Conservation (phyloP, 2,329 filamentous ascomycete genomes). For the Alternaria viburni region DNA sequence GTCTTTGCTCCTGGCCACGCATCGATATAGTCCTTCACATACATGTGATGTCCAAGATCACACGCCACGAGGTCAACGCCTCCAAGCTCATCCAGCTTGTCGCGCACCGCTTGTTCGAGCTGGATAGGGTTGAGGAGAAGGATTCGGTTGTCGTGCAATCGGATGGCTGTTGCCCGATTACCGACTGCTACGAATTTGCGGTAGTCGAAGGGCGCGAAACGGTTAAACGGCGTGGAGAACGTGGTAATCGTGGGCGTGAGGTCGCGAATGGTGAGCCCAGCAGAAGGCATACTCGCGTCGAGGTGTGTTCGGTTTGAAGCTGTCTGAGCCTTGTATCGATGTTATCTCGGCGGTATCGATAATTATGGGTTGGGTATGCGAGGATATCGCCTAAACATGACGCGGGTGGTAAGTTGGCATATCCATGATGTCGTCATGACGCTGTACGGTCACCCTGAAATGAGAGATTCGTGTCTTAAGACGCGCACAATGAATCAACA, state of each 20-base stretch:
- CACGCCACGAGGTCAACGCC: constrained; percentile 19
- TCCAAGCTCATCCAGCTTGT: constrained; percentile 12
- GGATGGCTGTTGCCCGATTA: constrained; percentile 24
- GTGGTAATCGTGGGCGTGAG: constrained; percentile 13
- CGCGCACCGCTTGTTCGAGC: constrained; percentile 8
- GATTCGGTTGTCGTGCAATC: constrained; percentile 7
- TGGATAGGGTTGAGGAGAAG: constrained; percentile 20
- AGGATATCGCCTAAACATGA: rapidly evolving
- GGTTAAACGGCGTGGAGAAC: constrained; percentile 23
- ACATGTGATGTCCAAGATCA: constrained; percentile 23
- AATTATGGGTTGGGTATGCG: neutral
- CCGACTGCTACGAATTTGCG: constrained; percentile 25
- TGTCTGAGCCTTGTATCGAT: neutral
- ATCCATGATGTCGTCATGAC: neutral
- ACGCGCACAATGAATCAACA: neutral
- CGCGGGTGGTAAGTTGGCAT: rapidly evolving
- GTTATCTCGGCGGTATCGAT: neutral
- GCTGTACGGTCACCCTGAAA: neutral
- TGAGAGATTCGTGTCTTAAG: neutral
- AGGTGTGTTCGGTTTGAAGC: neutral
- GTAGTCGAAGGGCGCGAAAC: constrained; percentile 22
- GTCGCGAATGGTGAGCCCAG: constrained; percentile 7
- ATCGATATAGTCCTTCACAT: constrained; percentile 5
- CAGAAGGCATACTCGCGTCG: neutral
- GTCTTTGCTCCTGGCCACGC: constrained; percentile 19